A percentile compares a stretch with the other conserved stretches of the same genome.
These are phyloP conservation scores for Benincasa hispida DNA, from an alignment of 306 rosid genomes.

Conservation along the genomic window DNA sequence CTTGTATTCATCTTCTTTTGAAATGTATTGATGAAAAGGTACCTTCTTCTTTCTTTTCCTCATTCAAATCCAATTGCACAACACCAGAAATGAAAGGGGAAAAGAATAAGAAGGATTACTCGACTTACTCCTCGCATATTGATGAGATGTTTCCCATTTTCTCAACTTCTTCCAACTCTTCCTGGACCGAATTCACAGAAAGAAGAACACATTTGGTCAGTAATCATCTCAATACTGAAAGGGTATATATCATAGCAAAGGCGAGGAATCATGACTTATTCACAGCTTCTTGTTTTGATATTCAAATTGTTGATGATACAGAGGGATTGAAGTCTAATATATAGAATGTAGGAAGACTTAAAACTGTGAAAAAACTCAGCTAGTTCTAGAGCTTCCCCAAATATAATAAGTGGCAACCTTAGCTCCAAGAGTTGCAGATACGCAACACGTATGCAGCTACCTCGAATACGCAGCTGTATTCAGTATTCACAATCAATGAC, in stretches of 20 bases:
- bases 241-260: not conserved
- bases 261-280: not conserved
- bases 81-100: not conserved
- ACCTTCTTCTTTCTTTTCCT: not conserved
- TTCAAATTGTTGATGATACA: not conserved
- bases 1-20: not conserved
- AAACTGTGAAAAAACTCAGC: not conserved
- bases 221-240: not conserved
- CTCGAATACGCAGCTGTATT: not conserved
- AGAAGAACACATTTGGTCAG: not conserved
- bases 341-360: not conserved
- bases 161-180: conserved; percentile 61
- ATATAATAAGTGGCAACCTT: not conserved
- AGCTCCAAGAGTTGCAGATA: not conserved
- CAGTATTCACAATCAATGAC: not conserved
- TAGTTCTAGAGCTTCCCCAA: not conserved
- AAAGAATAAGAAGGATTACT: conserved; percentile 2
- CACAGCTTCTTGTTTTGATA: not conserved
- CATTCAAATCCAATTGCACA: not conserved
- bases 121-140: conserved; percentile 53
- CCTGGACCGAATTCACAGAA: conserved; percentile 28
- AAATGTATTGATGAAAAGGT: not conserved
- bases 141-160: conserved; percentile 51
- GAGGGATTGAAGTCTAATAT: not conserved
- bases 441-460: not conserved